phyloP scores from a whole-genome alignment of 208 protist genomes.

The Kentomonas sorsogonicus region DNA sequence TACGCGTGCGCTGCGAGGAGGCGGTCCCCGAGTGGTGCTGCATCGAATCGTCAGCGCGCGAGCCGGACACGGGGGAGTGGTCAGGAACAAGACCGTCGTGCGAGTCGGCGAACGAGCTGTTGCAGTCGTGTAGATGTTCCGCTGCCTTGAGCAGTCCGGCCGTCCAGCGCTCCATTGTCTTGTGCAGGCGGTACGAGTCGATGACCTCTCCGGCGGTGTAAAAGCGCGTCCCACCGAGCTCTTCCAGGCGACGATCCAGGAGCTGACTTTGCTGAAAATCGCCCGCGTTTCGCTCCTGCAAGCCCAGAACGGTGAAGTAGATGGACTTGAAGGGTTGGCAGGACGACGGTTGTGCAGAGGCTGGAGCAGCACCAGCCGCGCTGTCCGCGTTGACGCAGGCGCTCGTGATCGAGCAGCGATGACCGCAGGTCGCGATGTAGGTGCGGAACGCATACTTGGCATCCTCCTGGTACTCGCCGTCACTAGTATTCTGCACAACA shows the following conservation, averaged over 20 bases:
- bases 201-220: constrained; percentile 49
- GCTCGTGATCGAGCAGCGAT: constrained; percentile 25
- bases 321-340: constrained; percentile 28
- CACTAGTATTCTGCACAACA: constrained; percentile 7
- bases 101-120: too few relatives aligned
- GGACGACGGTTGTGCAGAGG: too few relatives aligned
- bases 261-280: constrained; percentile 25
- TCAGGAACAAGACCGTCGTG: too few relatives aligned
- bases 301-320: constrained; percentile 43
- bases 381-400: constrained; percentile 22
- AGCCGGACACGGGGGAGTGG: too few relatives aligned
- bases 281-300: constrained; percentile 43
- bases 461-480: constrained; percentile 13
- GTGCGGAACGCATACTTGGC: constrained; percentile 15
- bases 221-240: constrained; percentile 55
- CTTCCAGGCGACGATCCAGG: constrained; percentile 47
- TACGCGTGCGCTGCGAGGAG: constrained; percentile 14
- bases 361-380: too few relatives aligned
- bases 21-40: constrained; percentile 2
- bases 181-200: constrained; percentile 39
- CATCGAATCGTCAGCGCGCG: too few relatives aligned
- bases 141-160: constrained; percentile 21
- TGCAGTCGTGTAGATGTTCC: too few relatives aligned
- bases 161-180: constrained; percentile 44
- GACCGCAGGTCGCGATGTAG: constrained; percentile 12